Evolutionary conservation across 352 stramenopile genomes (phyloP), one percentile per base, ranked within the genome.

Genomic region (Phytophthora cajani): DNA sequence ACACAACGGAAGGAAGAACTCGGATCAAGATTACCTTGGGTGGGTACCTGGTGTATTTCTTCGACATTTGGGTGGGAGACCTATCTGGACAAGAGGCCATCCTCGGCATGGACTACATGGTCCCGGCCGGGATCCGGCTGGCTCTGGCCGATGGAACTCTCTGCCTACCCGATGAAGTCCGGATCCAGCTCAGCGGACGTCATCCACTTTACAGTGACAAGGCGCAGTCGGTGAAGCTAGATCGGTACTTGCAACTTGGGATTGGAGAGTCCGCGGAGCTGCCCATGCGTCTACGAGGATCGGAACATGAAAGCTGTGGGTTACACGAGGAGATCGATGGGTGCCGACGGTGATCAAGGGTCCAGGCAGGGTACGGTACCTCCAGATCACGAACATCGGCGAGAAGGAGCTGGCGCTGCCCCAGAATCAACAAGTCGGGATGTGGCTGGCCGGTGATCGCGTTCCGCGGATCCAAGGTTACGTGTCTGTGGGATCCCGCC

Each of bases 121-220:
- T 64, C 3, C 58, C 62, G 1, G 49, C 59, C 0, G 67, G 67
- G 6, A 54, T 74, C 2, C 67, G 61, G 0, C 14, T 74, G 5
- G 56, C 66, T 47, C 40, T 57, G 17, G 50, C 50, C 0, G 23
- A 27, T 2, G 23, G 23, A 2, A 27, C 23, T 0, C 27, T 32
- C 27, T 32, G 27, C 27, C 27, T n/a, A 30, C 47, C 58, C 9
- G 58, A 65, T 16, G 58, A 65, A 33, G 19, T 65, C n/a, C 32
- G 30, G 58, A 65, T 65, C 47, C 58, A n/a, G 21, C 32, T 65
- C 1, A 58, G 47, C 36, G 58, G 58, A 1, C 47, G 58, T 0
- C 58, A 33, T 7, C 47, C 50, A 33, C 46, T 27, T 0, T 27
- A 27, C 2, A 27, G 23, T 27, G 23, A 27, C 23, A 56, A 64